phyloP scores from a whole-genome alignment of 139 green algal genomes.

The Chlamydomonas urium region DNA sequence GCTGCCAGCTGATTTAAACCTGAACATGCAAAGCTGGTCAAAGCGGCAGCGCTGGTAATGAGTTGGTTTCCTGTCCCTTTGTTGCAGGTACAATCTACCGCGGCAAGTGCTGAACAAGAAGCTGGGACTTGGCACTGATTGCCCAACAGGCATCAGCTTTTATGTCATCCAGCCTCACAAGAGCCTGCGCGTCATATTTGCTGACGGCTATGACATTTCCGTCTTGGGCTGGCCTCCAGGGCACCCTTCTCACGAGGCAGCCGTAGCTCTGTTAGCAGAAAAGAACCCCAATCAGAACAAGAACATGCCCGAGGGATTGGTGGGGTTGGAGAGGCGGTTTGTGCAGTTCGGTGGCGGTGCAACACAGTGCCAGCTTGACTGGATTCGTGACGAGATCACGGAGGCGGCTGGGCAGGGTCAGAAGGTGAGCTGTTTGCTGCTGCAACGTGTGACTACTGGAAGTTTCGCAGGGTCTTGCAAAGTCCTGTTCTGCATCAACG shows the following conservation, averaged over 20 bases:
- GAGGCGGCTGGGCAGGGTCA: slow-evolving; percentile 23
- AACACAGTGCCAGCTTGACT: slow-evolving; percentile 63
- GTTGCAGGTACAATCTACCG: slow-evolving; percentile 77
- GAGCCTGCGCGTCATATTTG: slow-evolving; percentile 60
- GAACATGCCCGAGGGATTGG: slow-evolving; percentile 57
- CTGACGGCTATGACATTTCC: slow-evolving; percentile 76
- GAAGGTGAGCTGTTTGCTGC: no score
- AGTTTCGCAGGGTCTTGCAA: no score
- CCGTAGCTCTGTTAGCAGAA: slow-evolving; percentile 37
- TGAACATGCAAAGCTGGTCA: no score
- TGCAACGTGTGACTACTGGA: no score
- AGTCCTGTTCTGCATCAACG: no score
- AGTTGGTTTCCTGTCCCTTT: no score
- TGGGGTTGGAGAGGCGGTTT: slow-evolving; percentile 58
- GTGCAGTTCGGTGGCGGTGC: slow-evolving; percentile 77
- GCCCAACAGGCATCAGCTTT: slow-evolving; percentile 5
- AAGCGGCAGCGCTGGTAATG: no score
- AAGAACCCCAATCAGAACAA: slow-evolving; percentile 72
- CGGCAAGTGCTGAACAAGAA: slow-evolving; percentile 24
- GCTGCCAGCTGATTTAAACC: no score
- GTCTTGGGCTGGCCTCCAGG: slow-evolving; percentile 45
- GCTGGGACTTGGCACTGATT: slow-evolving; percentile 2
- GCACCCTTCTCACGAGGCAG: slow-evolving; percentile 53
- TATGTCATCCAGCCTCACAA: slow-evolving; percentile 6
- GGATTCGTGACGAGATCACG: slow-evolving; percentile 44